A percentile compares a stretch with the other conserved stretches of the same genome.
phyloP scores from a whole-genome alignment of 768 basidiomycete genomes.

The Termitomyces sp. region DNA sequence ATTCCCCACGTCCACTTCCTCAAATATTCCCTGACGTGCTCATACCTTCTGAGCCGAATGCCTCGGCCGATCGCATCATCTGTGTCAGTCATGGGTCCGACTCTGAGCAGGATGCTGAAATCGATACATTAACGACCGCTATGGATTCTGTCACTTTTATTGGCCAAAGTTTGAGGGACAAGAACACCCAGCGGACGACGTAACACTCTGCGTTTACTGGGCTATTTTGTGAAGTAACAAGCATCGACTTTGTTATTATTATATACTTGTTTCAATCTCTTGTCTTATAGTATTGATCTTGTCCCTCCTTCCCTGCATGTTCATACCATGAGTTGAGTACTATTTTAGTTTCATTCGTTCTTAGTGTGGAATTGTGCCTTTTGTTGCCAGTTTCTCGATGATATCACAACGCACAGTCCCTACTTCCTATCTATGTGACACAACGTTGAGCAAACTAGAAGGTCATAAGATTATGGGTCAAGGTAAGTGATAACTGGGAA shows the following conservation, averaged over 20 bases:
- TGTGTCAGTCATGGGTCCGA: conserved; percentile 14
- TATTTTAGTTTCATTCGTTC: background rate
- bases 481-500: too few relatives aligned
- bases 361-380: background rate
- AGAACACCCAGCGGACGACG: background rate
- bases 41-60: background rate
- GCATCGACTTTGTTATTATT: background rate
- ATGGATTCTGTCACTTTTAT: conserved; percentile 18
- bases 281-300: background rate
- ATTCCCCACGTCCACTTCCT: conserved; percentile 25
- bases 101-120: conserved; percentile 26
- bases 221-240: background rate
- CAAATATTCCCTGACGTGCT: background rate
- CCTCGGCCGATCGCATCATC: background rate
- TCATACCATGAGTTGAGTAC: background rate
- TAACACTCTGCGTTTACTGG: background rate
- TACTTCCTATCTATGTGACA: too few relatives aligned
- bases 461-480: too few relatives aligned
- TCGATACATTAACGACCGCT: conserved; percentile 24
- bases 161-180: background rate
- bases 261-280: background rate
- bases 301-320: background rate
- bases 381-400: too few relatives aligned
- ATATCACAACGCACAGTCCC: too few relatives aligned
- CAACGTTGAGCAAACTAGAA: too few relatives aligned